phyloP scores from a whole-genome alignment of 345 rosid genomes.

The Mercurialis annua region DNA sequence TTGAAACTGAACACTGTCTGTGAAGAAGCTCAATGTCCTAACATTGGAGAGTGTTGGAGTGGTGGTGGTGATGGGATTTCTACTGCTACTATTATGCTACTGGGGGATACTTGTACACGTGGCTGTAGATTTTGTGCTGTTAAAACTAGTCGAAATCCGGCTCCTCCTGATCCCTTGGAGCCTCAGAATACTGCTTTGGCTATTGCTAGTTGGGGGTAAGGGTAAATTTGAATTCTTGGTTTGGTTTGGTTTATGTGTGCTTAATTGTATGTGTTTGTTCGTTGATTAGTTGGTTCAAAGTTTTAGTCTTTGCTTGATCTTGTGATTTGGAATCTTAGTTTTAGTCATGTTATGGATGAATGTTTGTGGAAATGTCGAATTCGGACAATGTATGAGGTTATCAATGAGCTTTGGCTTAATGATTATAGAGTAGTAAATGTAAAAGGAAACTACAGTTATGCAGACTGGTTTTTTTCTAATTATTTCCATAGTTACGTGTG shows the following conservation, averaged over 20 bases:
- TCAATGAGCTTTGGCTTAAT: not conserved
- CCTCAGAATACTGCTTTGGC: conserved; percentile 92
- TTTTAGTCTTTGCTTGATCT: not conserved
- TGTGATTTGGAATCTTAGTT: not conserved
- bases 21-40: conserved; percentile 97
- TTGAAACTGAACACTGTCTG: conserved; percentile 90
- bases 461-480: not conserved
- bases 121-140: conserved; percentile 99
- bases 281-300: not conserved
- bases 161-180: conserved; percentile 92
- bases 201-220: conserved; percentile 88
- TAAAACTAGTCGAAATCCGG: conserved; percentile 87
- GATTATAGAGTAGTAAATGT: too few species aligned
- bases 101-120: conserved; percentile 97
- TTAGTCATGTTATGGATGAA: not conserved
- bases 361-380: not conserved
- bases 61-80: conserved; percentile 97
- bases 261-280: not conserved
- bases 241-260: not conserved
- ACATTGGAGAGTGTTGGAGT: conserved; percentile 99
- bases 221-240: conserved; percentile 5
- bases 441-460: too few species aligned
- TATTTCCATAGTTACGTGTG: not conserved
- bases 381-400: not conserved
- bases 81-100: conserved; percentile 93